Percentiles rank a stretch among this genome's conserved stretches.
These are phyloP conservation scores for Lasiodiplodia sp. DNA, from an alignment of 2,329 filamentous ascomycete genomes.

Conservation along the genomic window DNA sequence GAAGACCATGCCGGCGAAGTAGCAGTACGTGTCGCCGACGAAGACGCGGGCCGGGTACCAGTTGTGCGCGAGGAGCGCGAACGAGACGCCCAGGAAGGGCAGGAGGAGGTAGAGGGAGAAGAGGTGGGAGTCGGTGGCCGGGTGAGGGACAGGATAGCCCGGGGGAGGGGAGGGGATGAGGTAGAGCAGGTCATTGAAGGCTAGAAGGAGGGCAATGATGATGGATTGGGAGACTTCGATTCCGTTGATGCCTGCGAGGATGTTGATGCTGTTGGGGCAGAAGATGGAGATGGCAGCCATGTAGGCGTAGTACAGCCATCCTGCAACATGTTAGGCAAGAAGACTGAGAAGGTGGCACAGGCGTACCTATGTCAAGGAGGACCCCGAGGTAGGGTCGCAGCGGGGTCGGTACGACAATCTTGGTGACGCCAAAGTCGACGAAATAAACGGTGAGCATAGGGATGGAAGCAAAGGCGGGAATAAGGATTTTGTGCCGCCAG, in stretches of 20 bases:
- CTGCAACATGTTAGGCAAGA: slow-evolving; percentile 35
- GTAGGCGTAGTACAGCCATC: slow-evolving; percentile 83
- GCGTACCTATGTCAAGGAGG: slow-evolving; percentile 75
- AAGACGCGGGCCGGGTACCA: slow-evolving; percentile 96
- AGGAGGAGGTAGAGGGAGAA: slow-evolving; percentile 95
- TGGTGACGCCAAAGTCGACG: slow-evolving; percentile 96
- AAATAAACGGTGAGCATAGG: slow-evolving; percentile 97
- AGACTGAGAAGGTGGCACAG: slow-evolving; percentile 1
- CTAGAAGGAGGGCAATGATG: slow-evolving; percentile 83
- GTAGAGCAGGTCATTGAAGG: slow-evolving; percentile 88
- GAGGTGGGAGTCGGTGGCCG: slow-evolving; percentile 92
- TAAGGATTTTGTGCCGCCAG: slow-evolving; percentile 99
- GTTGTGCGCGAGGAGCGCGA: slow-evolving; percentile 88
- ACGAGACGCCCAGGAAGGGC: slow-evolving; percentile 90
- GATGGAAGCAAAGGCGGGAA: slow-evolving; percentile 90
- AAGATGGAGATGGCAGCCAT: slow-evolving; percentile 98
- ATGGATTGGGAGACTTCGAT: slow-evolving; percentile 96
- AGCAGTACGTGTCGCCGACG: slow-evolving; percentile 98
- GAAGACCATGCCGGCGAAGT: slow-evolving; percentile 99
- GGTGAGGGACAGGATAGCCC: slow-evolving; percentile 75
- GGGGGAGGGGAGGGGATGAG: slow-evolving; percentile 69
- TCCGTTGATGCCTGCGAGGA: slow-evolving; percentile 98
- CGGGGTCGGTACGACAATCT: slow-evolving; percentile 87
- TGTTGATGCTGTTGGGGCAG: slow-evolving; percentile 98
- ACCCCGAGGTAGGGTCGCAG: slow-evolving; percentile 85